Conservation (phyloP, 2,329 filamentous ascomycete genomes). For the Verticillium tricorpus region DNA sequence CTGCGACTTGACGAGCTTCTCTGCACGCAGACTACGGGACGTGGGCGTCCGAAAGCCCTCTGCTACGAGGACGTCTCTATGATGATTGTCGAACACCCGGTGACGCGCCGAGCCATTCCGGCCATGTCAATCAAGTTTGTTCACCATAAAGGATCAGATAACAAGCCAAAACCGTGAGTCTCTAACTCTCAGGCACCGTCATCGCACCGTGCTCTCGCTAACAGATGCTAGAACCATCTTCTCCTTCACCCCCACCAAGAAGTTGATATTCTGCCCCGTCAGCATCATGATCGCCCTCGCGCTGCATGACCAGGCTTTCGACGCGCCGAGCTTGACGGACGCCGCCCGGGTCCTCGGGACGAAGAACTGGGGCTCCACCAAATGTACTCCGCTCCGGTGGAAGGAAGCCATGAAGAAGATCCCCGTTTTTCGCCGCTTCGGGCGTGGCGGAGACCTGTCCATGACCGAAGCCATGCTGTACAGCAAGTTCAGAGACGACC, state of each 20-base stretch:
- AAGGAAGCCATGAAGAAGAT: conserved; percentile 21
- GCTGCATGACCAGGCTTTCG: conserved; percentile 19
- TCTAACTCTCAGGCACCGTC: background rate
- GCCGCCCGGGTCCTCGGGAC: conserved; percentile 12
- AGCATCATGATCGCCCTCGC: conserved; percentile 19
- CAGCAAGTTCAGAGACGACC: conserved; percentile 19
- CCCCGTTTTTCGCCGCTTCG: conserved; percentile 17
- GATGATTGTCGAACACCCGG: conserved; percentile 21
- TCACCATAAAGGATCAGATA: conserved; percentile 22
- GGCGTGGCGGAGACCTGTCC: conserved; percentile 8
- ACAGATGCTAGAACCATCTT: conserved; percentile 19
- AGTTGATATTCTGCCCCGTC: conserved; percentile 20
- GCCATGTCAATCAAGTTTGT: conserved; percentile 25
- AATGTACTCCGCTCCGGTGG: conserved; percentile 17
- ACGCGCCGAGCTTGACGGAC: conserved; percentile 16
- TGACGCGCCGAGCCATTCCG: conserved; percentile 13
- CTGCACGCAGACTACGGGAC: conserved; percentile 14
- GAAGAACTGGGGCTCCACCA: conserved; percentile 10
- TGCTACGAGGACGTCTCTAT: conserved; percentile 25
- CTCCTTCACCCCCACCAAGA: conserved; percentile 20
- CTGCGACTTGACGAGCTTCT: conserved; percentile 17
- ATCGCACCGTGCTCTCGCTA: background rate
- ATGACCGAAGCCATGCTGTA: conserved; percentile 17
- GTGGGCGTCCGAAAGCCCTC: conserved; percentile 20
- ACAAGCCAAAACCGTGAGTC: conserved; percentile 22